Base-by-base conservation (phyloP, 2,329 filamentous ascomycete species). In the Hyphodiscus sp. region DNA sequence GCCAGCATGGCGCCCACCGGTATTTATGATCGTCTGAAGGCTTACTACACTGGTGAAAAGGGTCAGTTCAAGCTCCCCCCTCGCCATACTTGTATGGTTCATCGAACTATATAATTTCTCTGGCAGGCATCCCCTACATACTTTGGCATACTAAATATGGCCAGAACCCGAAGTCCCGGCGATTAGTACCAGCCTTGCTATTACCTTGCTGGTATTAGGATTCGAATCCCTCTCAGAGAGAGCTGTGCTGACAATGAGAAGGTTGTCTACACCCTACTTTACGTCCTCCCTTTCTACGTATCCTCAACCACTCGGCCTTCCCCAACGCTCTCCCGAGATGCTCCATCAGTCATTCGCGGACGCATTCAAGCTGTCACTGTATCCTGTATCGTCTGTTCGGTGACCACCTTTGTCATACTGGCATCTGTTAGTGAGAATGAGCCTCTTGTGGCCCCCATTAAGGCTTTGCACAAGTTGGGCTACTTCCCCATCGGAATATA, bases 281-380 rank as follows among this genome's bases (percentile, higher is more conserved):
- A 97, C 73, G 89, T 99, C 63, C 74, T 88, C 2, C 92, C 94
- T 20, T 90, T 97, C 71, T 96, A 99, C 75, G 76, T 92, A 58
- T 94, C 86, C 19, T 71, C 82, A 3, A 79, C 82, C 19, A 95
- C 92, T 5, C 83, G 91, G 50, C 91, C 91, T 7, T 94, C 89
- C 8, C 79, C 82, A 23, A 82, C 79, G 51, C 80, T 95, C 26
- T 89, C 88, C 56, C 85, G 94, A 67, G 91, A 97, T 80, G 86
- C 89, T 26, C 90, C 91, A 10, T 86, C 87, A 11, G 90, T 95
- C 49, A 97, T 99, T 72, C 86, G 85, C 62, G 88, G 89, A 53
- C 85, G 94, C 62, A 86, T 96, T 63, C 80, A 86, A 52, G 87
- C 86, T 50, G 92, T 96, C 62, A 85, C 83, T 20, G 68, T 87